Percentiles rank a stretch among this genome's conserved stretches.
phyloP scores from a whole-genome alignment of 129 eudicot genomes.

The Flaveria sonorensis region DNA sequence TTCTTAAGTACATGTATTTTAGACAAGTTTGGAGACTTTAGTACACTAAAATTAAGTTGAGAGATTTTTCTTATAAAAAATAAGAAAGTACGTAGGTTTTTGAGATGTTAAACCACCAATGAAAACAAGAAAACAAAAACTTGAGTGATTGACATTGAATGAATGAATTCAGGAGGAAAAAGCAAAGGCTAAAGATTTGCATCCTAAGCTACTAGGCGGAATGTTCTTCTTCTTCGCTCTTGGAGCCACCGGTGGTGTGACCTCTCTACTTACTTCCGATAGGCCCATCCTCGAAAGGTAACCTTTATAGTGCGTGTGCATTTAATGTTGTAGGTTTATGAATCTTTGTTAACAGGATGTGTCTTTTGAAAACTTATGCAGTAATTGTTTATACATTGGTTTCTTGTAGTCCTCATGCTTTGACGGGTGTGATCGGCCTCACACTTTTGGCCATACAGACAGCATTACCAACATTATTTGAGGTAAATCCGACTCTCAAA shows the following conservation, averaged over 20 bases:
- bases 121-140: neutral
- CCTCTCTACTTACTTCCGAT: slow-evolving; percentile 85
- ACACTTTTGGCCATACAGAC: slow-evolving; percentile 78
- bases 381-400: slow-evolving; percentile 26
- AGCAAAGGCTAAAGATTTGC: slow-evolving; percentile 98
- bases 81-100: neutral
- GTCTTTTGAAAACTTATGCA: neutral
- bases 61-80: neutral
- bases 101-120: neutral
- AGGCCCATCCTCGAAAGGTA: slow-evolving; percentile 94
- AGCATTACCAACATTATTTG: slow-evolving; percentile 71
- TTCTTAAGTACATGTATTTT: no score
- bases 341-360: neutral
- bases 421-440: slow-evolving; percentile 82
- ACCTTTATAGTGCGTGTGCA: neutral
- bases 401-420: slow-evolving; percentile 91
- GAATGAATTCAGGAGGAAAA: slow-evolving; percentile 66
- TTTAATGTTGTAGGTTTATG: slow-evolving; percentile 4
- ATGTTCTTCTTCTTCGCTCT: slow-evolving; percentile 96
- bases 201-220: slow-evolving; percentile 90
- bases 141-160: neutral
- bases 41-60: neutral
- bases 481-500: slow-evolving; percentile 47
- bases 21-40: neutral
- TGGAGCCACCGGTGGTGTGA: slow-evolving; percentile 94